Conservation (phyloP, 1,284 basidiomycete genomes). For the Tetrapyrgos nigripes region DNA sequence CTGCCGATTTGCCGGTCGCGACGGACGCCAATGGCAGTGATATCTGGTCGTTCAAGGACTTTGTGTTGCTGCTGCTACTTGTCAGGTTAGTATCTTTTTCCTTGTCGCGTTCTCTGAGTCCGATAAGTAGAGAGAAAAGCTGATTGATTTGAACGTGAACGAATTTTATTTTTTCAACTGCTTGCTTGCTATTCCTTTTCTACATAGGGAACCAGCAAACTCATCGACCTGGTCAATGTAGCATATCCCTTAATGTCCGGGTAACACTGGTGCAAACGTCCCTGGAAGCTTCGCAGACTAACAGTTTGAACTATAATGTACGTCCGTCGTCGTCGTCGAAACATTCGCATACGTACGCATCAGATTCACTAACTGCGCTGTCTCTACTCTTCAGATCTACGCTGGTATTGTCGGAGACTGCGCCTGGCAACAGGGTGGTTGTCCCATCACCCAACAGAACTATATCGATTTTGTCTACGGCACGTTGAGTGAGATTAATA, state of each 20-base stretch:
- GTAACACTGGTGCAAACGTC: background rate
- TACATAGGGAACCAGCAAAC: conserved; percentile 5
- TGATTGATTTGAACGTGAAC: no score
- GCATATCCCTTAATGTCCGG: no score
- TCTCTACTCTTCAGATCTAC: conserved; percentile 22
- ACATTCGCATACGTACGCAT: background rate
- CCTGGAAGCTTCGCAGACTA: conserved; percentile 2
- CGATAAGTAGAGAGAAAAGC: no score
- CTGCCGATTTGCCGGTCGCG: conserved; percentile 6
- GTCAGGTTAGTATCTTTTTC: no score
- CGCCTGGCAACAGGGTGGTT: conserved; percentile 20
- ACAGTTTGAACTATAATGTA: conserved; percentile 12
- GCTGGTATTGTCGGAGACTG: conserved; percentile 24
- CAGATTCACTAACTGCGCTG: background rate
- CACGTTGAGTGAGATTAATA: conserved; percentile 13
- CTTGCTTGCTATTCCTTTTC: no score
- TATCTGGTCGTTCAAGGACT: conserved; percentile 6
- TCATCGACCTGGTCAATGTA: conserved; percentile 9
- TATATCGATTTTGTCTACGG: conserved; percentile 29
- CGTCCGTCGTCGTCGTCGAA: no score
- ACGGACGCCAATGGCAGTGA: background rate
- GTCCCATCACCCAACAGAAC: conserved; percentile 24
- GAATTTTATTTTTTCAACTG: no score
- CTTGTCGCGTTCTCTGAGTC: no score
- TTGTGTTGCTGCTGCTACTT: conserved; percentile 17